Evolutionary conservation across 129 eudicot species (phyloP).

Genomic region (Oenanthe sinensis): DNA sequence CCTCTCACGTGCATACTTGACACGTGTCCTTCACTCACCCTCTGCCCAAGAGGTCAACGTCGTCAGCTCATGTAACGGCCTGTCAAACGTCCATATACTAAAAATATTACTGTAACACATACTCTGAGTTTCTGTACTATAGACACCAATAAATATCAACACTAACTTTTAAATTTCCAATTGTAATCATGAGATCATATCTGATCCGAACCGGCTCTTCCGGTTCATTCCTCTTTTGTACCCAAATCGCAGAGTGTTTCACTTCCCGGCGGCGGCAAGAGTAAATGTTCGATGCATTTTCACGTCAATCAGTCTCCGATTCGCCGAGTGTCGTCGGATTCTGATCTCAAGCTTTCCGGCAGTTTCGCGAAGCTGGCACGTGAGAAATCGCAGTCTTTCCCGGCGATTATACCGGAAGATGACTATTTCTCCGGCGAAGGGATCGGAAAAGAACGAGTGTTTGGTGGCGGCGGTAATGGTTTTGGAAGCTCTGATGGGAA

Average conservation of each 20-base stretch:
- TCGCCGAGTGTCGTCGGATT: slow-evolving; percentile 41
- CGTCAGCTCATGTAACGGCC: slow-evolving; percentile 6
- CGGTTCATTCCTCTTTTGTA: background rate
- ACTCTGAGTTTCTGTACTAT: background rate
- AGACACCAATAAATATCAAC: background rate
- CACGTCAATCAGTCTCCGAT: slow-evolving; percentile 23
- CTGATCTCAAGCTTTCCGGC: slow-evolving; percentile 23
- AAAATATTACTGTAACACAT: background rate
- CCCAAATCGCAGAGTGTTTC: background rate
- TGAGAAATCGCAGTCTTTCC: slow-evolving; percentile 37
- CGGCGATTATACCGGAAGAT: slow-evolving; percentile 42
- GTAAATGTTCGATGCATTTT: slow-evolving; percentile 18
- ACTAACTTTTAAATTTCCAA: background rate
- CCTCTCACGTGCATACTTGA: background rate
- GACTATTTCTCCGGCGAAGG: slow-evolving; percentile 20
- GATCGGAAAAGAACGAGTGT: too few relatives aligned
- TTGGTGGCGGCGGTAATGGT: slow-evolving; percentile 40
- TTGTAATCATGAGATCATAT: background rate
- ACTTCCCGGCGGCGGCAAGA: slow-evolving; percentile 14
- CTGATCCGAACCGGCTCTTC: background rate
- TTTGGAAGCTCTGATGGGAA: slow-evolving; percentile 24
- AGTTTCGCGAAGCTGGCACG: background rate
- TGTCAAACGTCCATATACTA: background rate
- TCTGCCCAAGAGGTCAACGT: background rate
- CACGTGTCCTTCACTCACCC: slow-evolving; percentile 7